Conservation (phyloP, 2,329 filamentous ascomycete species). For the Fusarium cyanostomum region DNA sequence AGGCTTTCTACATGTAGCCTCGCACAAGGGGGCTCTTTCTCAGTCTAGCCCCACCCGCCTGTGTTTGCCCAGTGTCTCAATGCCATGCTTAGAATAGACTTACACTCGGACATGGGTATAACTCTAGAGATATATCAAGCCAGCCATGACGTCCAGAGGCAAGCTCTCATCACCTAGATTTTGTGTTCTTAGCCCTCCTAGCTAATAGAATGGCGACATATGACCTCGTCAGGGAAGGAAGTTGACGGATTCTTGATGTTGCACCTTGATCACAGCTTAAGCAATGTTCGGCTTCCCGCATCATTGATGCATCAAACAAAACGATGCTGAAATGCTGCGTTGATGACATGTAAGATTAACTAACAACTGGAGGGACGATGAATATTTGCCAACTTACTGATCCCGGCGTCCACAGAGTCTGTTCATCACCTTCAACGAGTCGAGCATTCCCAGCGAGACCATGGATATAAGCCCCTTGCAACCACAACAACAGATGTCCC, state of each 20-base stretch:
- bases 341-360: background rate
- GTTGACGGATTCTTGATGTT: conserved; percentile 3
- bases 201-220: background rate
- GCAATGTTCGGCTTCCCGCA: conserved; percentile 23
- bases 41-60: conserved; percentile 4
- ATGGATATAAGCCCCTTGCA: background rate
- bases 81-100: background rate
- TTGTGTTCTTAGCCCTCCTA: background rate
- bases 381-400: background rate
- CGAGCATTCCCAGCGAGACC: background rate
- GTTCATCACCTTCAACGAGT: background rate
- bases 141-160: conserved; percentile 16
- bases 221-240: background rate
- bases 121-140: conserved; percentile 4
- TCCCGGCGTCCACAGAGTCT: background rate
- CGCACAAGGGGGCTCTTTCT: conserved; percentile 23
- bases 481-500: background rate
- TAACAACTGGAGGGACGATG: background rate
- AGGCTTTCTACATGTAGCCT: conserved; percentile 26
- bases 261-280: conserved; percentile 10
- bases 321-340: background rate
- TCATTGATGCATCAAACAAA: conserved; percentile 16
- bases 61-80: conserved; percentile 15
- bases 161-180: background rate
- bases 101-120: conserved; percentile 4